phyloP scores from a whole-genome alignment of 768 basidiomycete species.

The Melanogaster broomeanus region DNA sequence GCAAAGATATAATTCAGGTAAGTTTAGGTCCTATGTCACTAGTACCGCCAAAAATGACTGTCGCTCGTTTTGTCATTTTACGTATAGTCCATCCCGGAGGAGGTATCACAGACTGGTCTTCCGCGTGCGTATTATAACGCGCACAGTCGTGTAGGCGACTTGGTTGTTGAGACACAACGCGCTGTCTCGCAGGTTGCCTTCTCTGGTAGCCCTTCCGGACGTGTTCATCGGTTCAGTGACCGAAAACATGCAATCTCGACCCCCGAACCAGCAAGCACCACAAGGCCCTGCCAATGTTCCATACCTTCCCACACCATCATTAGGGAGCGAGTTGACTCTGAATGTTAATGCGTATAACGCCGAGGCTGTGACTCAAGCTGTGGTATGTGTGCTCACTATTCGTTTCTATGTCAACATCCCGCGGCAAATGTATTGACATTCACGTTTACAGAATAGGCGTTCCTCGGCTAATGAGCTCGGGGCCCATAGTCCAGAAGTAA shows the following conservation, averaged over 20 bases:
- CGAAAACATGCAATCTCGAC: slow-evolving; percentile 5
- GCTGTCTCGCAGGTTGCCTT: slow-evolving; percentile 55
- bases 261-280: slow-evolving; percentile 1
- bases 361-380: slow-evolving; percentile 11
- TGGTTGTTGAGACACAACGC: slow-evolving; percentile 64
- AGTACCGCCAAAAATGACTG: slow-evolving; percentile 3
- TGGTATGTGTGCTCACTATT: slow-evolving; percentile 15
- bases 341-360: slow-evolving; percentile 10
- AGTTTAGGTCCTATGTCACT: slow-evolving; percentile 1
- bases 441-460: slow-evolving; percentile 16
- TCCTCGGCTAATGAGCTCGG: slow-evolving; percentile 31
- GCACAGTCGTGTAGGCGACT: slow-evolving; percentile 58
- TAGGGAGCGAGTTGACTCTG: slow-evolving; percentile 32
- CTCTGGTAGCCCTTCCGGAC: slow-evolving; percentile 38
- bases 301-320: slow-evolving; percentile 34
- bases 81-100: slow-evolving; percentile 75
- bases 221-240: neutral
- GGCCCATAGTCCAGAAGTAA: slow-evolving; percentile 4
- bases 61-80: neutral
- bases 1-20: slow-evolving; percentile 47
- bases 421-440: slow-evolving; percentile 17
- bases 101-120: slow-evolving; percentile 78
- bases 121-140: slow-evolving; percentile 72
- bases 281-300: slow-evolving; percentile 8
- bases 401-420: slow-evolving; percentile 14